phyloP scores from a whole-genome alignment of 257 asterid species.

The Solanum clarkiae region DNA sequence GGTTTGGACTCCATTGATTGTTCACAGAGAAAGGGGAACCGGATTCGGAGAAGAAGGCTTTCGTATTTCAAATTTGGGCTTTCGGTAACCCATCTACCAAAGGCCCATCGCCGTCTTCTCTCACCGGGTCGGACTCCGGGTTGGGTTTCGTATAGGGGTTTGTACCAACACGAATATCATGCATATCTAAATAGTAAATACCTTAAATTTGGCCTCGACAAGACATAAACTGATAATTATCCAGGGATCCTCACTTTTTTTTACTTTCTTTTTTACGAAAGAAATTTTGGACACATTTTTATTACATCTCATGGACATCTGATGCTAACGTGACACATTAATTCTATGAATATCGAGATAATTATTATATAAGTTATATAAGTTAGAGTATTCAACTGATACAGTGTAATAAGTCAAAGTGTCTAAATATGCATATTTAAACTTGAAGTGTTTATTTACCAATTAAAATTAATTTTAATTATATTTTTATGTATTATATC shows the following conservation, averaged over 20 bases:
- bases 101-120: not conserved
- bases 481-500: too few relatives aligned
- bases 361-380: not conserved
- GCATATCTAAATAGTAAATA: not conserved
- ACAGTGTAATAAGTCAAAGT: not conserved
- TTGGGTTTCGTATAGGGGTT: too few relatives aligned
- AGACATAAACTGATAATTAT: rapidly evolving
- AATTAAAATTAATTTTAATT: not conserved
- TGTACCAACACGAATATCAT: too few relatives aligned
- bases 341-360: not conserved
- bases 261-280: too few relatives aligned
- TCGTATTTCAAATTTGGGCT: not conserved
- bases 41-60: not conserved
- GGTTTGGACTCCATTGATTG: conserved; percentile 51
- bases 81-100: not conserved
- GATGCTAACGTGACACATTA: rapidly evolving
- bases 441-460: not conserved
- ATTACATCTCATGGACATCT: not conserved
- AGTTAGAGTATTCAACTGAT: not conserved
- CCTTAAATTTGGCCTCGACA: not conserved
- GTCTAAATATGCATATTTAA: not conserved
- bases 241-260: too few relatives aligned
- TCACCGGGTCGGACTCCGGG: too few relatives aligned
- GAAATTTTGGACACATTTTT: too few relatives aligned
- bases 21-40: not conserved